Conservation (phyloP, 768 basidiomycete genomes). For the Chalciporus pseudorubinellus region DNA sequence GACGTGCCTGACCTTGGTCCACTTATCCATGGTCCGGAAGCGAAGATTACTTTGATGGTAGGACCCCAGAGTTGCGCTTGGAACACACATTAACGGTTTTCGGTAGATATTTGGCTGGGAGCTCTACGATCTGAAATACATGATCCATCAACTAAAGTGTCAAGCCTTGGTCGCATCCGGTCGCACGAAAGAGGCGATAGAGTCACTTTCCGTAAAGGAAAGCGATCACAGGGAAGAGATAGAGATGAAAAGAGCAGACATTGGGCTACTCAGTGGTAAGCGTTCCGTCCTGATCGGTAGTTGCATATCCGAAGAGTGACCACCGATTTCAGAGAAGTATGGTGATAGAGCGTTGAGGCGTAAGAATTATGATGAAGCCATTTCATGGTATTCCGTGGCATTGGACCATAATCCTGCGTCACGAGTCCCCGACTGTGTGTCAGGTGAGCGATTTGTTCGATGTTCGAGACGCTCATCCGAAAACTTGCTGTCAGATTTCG, state of each 20-base stretch:
- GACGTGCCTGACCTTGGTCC: not conserved
- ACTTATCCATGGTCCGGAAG: conserved; percentile 2
- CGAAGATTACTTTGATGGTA: conserved; percentile 2
- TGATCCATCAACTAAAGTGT: conserved; percentile 9
- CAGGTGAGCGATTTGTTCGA: not conserved
- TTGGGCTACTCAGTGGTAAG: conserved; percentile 15
- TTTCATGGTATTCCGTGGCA: conserved; percentile 14
- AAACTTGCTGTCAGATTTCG: not conserved
- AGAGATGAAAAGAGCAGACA: not conserved
- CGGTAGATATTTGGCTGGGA: conserved; percentile 15
- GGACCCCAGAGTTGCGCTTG: not conserved
- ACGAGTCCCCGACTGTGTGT: not conserved
- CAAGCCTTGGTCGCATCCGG: conserved; percentile 4
- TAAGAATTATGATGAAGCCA: not conserved
- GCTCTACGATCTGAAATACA: conserved; percentile 2
- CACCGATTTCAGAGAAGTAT: conserved; percentile 8
- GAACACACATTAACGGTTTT: not conserved
- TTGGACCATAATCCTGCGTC: not conserved
- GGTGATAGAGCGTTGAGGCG: conserved; percentile 7
- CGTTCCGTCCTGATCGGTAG: not conserved
- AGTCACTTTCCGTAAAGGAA: not conserved
- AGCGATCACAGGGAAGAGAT: conserved; percentile 7
- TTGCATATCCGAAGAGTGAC: not conserved
- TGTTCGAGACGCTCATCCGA: not conserved
- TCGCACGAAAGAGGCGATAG: not conserved